Evolutionary conservation across 768 basidiomycete genomes (phyloP).

Genomic region (button mushroom (Agaricus bisporus)): DNA sequence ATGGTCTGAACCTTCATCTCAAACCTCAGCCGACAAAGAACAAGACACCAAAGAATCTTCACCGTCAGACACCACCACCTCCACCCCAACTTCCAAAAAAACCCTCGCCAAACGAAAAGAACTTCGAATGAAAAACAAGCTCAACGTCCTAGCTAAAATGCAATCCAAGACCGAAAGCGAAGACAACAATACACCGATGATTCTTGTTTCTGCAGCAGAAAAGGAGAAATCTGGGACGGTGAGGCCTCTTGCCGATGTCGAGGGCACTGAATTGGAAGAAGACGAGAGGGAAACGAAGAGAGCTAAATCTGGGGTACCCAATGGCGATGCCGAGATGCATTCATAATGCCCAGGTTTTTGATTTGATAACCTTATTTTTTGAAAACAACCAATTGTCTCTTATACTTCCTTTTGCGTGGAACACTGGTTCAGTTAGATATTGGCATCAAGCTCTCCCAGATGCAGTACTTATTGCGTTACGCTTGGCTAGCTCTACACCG

Average conservation of each 20-base stretch:
- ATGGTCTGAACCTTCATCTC: conserved; percentile 5
- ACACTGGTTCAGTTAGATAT: too few relatives aligned
- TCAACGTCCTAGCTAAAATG: conserved; percentile 5
- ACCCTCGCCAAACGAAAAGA: conserved; percentile 2
- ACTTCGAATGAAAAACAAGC: conserved; percentile 5
- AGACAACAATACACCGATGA: too few relatives aligned
- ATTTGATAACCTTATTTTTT: neutral
- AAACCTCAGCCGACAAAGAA: neutral
- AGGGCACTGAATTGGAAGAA: neutral
- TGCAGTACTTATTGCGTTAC: too few relatives aligned
- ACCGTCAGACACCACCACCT: neutral
- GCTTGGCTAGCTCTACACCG: too few relatives aligned
- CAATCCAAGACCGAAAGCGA: neutral
- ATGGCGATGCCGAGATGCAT: neutral
- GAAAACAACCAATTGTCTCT: neutral
- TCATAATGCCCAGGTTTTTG: neutral
- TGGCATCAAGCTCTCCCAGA: too few relatives aligned
- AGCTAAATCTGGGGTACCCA: conserved; percentile 11
- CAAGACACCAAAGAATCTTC: neutral
- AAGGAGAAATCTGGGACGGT: neutral
- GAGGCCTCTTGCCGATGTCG: conserved; percentile 2
- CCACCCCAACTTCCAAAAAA: neutral
- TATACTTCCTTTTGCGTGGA: too few relatives aligned
- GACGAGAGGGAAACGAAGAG: conserved; percentile 13
- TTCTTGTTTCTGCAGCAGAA: neutral